Base-by-base conservation (phyloP, 2,329 filamentous ascomycete genomes). In the Colletotrichum sp. region DNA sequence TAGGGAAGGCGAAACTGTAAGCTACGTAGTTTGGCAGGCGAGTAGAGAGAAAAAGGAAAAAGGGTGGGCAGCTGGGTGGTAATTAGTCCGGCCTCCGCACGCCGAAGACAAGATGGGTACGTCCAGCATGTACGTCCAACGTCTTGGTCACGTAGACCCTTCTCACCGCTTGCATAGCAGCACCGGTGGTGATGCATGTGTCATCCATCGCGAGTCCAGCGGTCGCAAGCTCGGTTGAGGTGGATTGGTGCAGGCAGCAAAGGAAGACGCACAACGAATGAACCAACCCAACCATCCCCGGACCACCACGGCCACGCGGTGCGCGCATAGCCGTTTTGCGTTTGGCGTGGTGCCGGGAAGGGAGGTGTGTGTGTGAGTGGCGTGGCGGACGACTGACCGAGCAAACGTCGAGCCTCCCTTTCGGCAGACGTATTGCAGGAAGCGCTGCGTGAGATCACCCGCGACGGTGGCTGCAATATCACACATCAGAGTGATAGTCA, bases 251-350 rank as follows among this genome's bases (percentile, higher is more conserved):
- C 55, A 30, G 36, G 48, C 8, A 34, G 44, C 13, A 28, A 36
- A 68, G 65, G 13, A 68, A 68, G 65, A 32, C 22, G 12, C 64
- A n/a, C 26, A 32, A 8, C 10, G 34, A 60, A 18, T 24, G 39
- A 32, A 30, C 65, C 36, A 52, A 44, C 64, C 65, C 28, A 57
- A 24, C 26, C 59, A 63, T 30, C 59, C 26, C 59, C 18, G 59
- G 59, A 52, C 44, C 44, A 63, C 39, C 39, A 48, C 44, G 22
- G 18, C 48, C 44, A 68, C 48, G 48, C 65, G 67, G 67, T 52
- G 36, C 67, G 68, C 63, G 72, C 63, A 63, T 55, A 52, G 62
- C 72, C 55, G 72, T 32, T 72, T 67, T 64, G 30, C 55, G 72
- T 62, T 36, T 71, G 68, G 72, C 72, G 30, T 34, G 52, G 36